Evolutionary conservation across 352 stramenopile species (phyloP).

Genomic region (Pythium dissotocum): DNA sequence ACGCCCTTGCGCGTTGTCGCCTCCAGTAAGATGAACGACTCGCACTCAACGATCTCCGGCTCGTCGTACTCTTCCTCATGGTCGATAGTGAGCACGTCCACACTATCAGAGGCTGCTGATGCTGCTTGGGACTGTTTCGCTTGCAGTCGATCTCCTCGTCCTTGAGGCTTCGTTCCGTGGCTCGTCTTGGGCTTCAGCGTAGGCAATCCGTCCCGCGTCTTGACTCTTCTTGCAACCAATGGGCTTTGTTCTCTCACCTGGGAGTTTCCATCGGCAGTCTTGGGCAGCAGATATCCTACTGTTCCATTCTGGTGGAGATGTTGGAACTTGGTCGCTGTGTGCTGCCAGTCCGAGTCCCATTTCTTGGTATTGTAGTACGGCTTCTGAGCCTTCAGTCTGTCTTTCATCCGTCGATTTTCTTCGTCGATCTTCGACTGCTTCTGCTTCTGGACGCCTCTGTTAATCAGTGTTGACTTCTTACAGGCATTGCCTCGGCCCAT

Average conservation of each 20-base stretch:
- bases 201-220: conserved; percentile 19
- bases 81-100: conserved; percentile 1
- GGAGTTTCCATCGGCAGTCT: conserved; percentile 15
- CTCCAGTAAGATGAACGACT: conserved; percentile 55
- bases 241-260: conserved; percentile 14
- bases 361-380: conserved; percentile 71
- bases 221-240: conserved; percentile 7
- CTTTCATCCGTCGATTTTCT: conserved; percentile 64
- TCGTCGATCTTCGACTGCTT: conserved; percentile 56
- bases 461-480: conserved; percentile 67
- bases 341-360: conserved; percentile 75
- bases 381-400: conserved; percentile 55
- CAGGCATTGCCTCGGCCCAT: conserved; percentile 65
- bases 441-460: conserved; percentile 50
- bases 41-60: conserved; percentile 32
- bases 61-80: conserved; percentile 26
- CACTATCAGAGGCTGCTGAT: not conserved
- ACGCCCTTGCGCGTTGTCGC: conserved; percentile 65
- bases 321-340: conserved; percentile 51
- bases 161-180: conserved; percentile 17
- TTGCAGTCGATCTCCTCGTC: conserved; percentile 24
- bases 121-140: not conserved
- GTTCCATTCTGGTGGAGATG: conserved; percentile 71
- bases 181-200: conserved; percentile 15
- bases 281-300: conserved; percentile 61